Evolutionary conservation across 805 yeast species (phyloP).

Genomic region (Nakazawaea wickerhamii): DNA sequence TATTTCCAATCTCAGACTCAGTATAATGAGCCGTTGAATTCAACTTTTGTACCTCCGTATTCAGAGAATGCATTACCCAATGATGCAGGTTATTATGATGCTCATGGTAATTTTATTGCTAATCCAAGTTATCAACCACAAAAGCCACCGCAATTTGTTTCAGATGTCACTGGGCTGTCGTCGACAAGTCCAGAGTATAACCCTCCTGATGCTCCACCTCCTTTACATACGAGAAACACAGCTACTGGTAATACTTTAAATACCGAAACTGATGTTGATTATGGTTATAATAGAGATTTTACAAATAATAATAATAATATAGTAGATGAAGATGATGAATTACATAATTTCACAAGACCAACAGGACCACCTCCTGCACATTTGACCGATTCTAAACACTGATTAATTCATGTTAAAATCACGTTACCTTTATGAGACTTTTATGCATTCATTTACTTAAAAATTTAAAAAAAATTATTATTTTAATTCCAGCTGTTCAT

Average conservation of each 20-base stretch:
- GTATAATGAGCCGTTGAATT: conserved; percentile 36
- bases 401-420: not conserved
- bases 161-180: conserved; percentile 6
- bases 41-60: conserved; percentile 59
- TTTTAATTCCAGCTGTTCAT: not conserved
- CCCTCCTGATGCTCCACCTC: conserved; percentile 8
- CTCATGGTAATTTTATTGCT: conserved; percentile 44
- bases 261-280: conserved; percentile 16
- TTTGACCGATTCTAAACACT: conserved; percentile 3
- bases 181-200: conserved; percentile 2
- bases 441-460: not conserved
- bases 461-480: no score
- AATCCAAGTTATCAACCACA: conserved; percentile 23
- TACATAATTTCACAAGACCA: conserved; percentile 17
- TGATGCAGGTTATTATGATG: conserved; percentile 77
- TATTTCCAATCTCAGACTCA: conserved; percentile 62
- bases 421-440: no score
- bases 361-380: conserved; percentile 23
- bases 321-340: conserved; percentile 5
- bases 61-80: conserved; percentile 60
- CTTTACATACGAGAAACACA: not conserved
- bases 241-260: conserved; percentile 15
- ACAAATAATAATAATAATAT: conserved; percentile 4
- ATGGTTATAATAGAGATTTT: conserved; percentile 22
- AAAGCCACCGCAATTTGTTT: conserved; percentile 7